Percentiles rank a stretch among this genome's conserved stretches.
Evolutionary conservation across 2,329 filamentous ascomycete species (phyloP).

Genomic region (Sordariomycetes sp.): DNA sequence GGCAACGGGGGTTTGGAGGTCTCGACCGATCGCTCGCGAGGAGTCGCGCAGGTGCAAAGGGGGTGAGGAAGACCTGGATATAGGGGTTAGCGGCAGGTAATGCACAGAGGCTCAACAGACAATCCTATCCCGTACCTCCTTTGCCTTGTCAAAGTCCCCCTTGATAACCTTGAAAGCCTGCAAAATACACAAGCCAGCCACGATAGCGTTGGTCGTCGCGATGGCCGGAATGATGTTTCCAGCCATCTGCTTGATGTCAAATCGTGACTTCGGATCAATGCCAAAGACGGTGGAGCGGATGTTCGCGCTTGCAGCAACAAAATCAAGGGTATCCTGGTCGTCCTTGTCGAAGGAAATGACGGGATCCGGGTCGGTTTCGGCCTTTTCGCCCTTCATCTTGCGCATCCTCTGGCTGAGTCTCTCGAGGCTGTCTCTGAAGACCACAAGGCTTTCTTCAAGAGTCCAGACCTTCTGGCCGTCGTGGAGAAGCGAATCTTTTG

Average conservation of each 20-base stretch:
- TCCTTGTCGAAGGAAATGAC: constrained; percentile 92
- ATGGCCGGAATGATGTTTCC: constrained; percentile 99
- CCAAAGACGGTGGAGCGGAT: constrained; percentile 81
- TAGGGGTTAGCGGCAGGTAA: neutral
- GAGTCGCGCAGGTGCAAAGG: constrained; percentile 46
- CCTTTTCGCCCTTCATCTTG: constrained; percentile 42
- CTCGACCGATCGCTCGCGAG: constrained; percentile 46
- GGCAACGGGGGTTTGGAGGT: constrained; percentile 69
- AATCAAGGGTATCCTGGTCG: constrained; percentile 87
- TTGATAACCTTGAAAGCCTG: constrained; percentile 86
- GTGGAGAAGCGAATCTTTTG: constrained; percentile 42
- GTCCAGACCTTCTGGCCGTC: constrained; percentile 73
- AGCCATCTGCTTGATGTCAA: constrained; percentile 98
- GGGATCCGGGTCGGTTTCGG: constrained; percentile 41
- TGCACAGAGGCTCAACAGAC: neutral
- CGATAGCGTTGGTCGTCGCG: constrained; percentile 94
- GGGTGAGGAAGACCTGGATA: constrained; percentile 64
- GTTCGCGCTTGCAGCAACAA: constrained; percentile 85
- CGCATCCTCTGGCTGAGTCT: constrained; percentile 66
- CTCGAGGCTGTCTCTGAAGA: constrained; percentile 76
- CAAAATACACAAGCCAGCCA: constrained; percentile 82
- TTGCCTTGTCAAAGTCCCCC: constrained; percentile 58
- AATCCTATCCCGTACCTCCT: constrained; percentile 45
- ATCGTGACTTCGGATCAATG: constrained; percentile 80
- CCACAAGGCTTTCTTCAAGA: constrained; percentile 70